Base-by-base conservation (phyloP, 352 stramenopile genomes). In the Globisporangium canariense region DNA sequence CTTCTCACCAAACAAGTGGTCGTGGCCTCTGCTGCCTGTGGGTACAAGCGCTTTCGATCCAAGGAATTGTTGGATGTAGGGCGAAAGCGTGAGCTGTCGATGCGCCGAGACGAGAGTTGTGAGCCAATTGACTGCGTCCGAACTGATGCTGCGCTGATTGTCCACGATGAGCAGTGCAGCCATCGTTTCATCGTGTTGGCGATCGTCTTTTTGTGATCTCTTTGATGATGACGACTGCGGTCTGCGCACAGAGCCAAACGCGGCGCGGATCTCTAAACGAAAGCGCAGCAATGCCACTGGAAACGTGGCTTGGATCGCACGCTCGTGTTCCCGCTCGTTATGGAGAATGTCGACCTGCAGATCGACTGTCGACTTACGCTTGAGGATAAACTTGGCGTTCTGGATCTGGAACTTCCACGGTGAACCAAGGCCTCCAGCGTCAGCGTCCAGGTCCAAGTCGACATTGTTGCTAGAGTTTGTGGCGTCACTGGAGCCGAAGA, bases 41-140 rank as follows among this genome's bases (percentile, higher is more conserved):
- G 30, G 6, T 18, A 47, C 30, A 25, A 49, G 5, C 7, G 50
- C 55, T 52, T 61, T 61, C 11, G 22, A n/a, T 30, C 55, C 55
- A 13, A 61, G 40, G 25, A 61, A 61, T n/a, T 47, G 38, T 40
- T 52, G 55, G 7, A 61, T 52, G 30, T 61, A 61, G 11, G 38
- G 55, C 13, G 55, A 61, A 4, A 61, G 40, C 14, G 16, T 22
- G 22, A 61, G 55, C 25, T 61, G 55, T 9, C 55, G 25, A 9
- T 53, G 40, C 22, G 55, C 55, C 0, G 25, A 22, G 16, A 25
- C 40, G 14, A 52, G 55, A 2, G 20, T 36, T 40, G 50, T 41
- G 8, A 61, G 38, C 55, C 55, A 61, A 41, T 16, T 25, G 13
- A 52, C 30, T 28, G 40, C 38, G 22, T 47, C 40, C 6, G 30